phyloP scores from a whole-genome alignment of 1,139 yeast species.

The Spencermartinsiella ligniputridi region DNA sequence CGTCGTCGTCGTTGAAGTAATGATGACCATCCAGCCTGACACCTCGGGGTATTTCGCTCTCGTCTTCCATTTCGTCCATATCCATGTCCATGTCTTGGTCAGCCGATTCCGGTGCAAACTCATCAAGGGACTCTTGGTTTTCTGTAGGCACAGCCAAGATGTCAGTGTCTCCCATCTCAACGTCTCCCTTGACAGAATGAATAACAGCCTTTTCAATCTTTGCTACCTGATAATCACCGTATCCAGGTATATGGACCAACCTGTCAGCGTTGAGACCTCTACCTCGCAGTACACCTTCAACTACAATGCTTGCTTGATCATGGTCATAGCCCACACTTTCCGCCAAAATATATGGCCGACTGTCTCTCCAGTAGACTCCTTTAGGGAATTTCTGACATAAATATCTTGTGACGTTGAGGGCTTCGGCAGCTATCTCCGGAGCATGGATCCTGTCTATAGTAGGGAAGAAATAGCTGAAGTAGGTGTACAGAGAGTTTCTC shows the following conservation, averaged over 20 bases:
- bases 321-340: conserved; percentile 51
- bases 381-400: conserved; percentile 86
- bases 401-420: conserved; percentile 63
- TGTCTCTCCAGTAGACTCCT: conserved; percentile 85
- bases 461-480: conserved; percentile 87
- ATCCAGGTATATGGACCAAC: conserved; percentile 78
- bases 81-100: conserved; percentile 44
- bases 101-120: conserved; percentile 55
- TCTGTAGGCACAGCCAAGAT: conserved; percentile 43
- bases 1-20: conserved; percentile 45
- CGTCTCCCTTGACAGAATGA: conserved; percentile 28
- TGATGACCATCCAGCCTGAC: conserved; percentile 70
- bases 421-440: conserved; percentile 63
- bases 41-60: conserved; percentile 41
- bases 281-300: conserved; percentile 87
- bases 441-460: conserved; percentile 72
- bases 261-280: conserved; percentile 73
- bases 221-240: conserved; percentile 82
- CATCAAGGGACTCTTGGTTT: conserved; percentile 62
- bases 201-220: conserved; percentile 38
- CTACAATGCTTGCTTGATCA: conserved; percentile 44
- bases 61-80: conserved; percentile 42
- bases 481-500: conserved; percentile 75
- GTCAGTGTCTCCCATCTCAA: conserved; percentile 24
- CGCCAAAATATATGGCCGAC: conserved; percentile 81